A percentile compares a stretch with the other conserved stretches of the same genome.
Conservation (phyloP, 1,284 basidiomycete species). For the Ceratobasidium sp. region DNA sequence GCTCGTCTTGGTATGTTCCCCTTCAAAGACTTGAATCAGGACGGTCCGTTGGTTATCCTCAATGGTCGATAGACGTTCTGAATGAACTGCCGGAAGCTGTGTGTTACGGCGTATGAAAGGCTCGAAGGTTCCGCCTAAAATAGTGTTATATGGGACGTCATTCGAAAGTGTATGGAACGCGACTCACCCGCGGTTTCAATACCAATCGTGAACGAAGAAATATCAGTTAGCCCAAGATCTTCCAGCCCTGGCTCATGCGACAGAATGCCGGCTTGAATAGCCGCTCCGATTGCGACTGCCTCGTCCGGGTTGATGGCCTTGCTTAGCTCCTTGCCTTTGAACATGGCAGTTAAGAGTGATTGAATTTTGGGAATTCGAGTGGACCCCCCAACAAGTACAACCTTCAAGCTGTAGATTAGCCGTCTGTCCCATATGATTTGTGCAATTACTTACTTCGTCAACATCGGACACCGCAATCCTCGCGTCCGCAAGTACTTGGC, state of each 20-base stretch:
- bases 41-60: slow-evolving; percentile 68
- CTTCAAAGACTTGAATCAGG: slow-evolving; percentile 67
- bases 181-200: not conserved
- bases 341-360: slow-evolving; percentile 68
- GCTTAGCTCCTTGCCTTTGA: slow-evolving; percentile 66
- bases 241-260: slow-evolving; percentile 64
- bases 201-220: slow-evolving; percentile 63
- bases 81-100: slow-evolving; percentile 74
- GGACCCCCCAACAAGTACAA: slow-evolving; percentile 72
- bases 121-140: slow-evolving; percentile 71
- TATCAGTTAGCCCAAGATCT: slow-evolving; percentile 64
- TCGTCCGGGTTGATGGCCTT: slow-evolving; percentile 96
- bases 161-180: not conserved
- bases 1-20: slow-evolving; percentile 70
- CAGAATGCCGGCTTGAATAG: slow-evolving; percentile 88
- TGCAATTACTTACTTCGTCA: no score
- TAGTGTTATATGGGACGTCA: slow-evolving; percentile 65
- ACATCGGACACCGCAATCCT: slow-evolving; percentile 68
- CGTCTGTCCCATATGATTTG: slow-evolving; percentile 48
- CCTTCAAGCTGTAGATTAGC: slow-evolving; percentile 55
- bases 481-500: slow-evolving; percentile 73
- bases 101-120: slow-evolving; percentile 72
- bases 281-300: slow-evolving; percentile 98
- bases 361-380: slow-evolving; percentile 74
- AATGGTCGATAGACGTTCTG: slow-evolving; percentile 71